phyloP scores from a whole-genome alignment of 805 yeast genomes.

The Pichia sporocuriosa region DNA sequence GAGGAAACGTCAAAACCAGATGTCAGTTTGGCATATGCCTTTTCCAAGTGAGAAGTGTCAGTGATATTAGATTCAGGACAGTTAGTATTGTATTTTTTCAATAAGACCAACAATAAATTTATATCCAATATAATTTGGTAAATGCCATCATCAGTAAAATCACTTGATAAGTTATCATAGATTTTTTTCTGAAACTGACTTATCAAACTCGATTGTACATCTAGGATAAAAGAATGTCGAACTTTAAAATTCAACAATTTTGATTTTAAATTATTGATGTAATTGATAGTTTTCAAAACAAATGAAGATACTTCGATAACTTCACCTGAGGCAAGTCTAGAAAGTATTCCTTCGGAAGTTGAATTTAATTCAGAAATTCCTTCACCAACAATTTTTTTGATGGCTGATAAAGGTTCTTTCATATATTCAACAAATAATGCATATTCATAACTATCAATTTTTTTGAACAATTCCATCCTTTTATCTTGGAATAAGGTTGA shows the following conservation, averaged over 20 bases:
- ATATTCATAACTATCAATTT: slow-evolving; percentile 42
- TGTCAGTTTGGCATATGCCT: slow-evolving; percentile 18
- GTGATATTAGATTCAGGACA: slow-evolving; percentile 14
- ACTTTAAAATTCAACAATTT: slow-evolving; percentile 18
- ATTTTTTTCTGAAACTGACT: slow-evolving; percentile 20
- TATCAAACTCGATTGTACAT: slow-evolving; percentile 20
- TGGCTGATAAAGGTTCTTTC: slow-evolving; percentile 38
- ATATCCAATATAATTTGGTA: slow-evolving; percentile 23
- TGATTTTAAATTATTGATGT: slow-evolving; percentile 23
- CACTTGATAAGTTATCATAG: slow-evolving; percentile 16
- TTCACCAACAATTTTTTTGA: slow-evolving; percentile 34
- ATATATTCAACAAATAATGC: slow-evolving; percentile 49
- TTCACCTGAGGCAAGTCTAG: slow-evolving; percentile 34
- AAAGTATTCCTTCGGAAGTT: slow-evolving; percentile 14
- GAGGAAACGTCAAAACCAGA: slow-evolving; percentile 14
- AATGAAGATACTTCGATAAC: slow-evolving; percentile 17
- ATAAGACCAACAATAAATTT: slow-evolving; percentile 17
- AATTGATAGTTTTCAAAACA: slow-evolving; percentile 20
- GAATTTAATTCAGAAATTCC: slow-evolving; percentile 29
- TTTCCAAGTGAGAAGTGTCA: slow-evolving; percentile 17
- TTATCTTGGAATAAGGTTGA: slow-evolving; percentile 34
- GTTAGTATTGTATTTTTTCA: slow-evolving; percentile 17
- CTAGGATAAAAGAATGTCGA: slow-evolving; percentile 16
- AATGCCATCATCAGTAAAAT: slow-evolving; percentile 21
- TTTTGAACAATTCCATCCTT: slow-evolving; percentile 37